Base-by-base conservation (phyloP, 768 basidiomycete genomes). In the Termitomyces sp. region DNA sequence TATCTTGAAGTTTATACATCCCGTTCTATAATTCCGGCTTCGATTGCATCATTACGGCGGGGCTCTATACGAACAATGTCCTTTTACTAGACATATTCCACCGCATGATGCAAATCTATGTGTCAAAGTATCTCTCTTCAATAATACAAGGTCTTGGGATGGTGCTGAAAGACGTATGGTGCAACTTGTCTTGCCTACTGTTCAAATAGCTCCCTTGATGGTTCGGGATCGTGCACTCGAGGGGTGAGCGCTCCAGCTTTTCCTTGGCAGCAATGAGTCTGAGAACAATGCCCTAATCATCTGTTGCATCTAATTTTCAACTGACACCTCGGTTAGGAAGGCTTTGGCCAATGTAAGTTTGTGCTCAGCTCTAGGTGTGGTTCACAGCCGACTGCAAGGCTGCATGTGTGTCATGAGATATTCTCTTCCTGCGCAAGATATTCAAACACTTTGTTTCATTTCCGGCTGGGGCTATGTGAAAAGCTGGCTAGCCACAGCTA, bases 81-180 rank as follows among this genome's bases (percentile, higher is more conserved):
- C 14, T 32, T 55, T 43, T n/a, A 38, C 55, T 51, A 59, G 48
- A 14, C 36, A 54, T 20, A 44, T 55, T 47, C 26, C 50, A 40
- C 38, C 16, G 18, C 46, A 41, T 35, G 30, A 12, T 48, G 18
- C 33, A 48, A 23, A 51, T 38, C 38, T 60, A 71, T 75, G 70
- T 51, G 68, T 70, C 51, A 89, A 73, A 64, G 89, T 89, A 10
- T 86, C 86, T 58, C 78, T 80, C 70, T 83, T 82, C 58, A 89
- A 79, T 41, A 91, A 75, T 61, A 88, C 84, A 58, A 84, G 5
- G 82, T 73, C 61, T 79, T 78, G 38, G 86, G 86, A 48, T 87
- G 77, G 43, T 79, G 70, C 60, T 82, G 79, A 50, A 89, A 75
- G 14, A 80, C 80, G 43, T 82, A 80, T 82, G 80, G 55, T 84